Base-by-base conservation (phyloP, 2,329 filamentous ascomycete species). In the Neonectria punicea region DNA sequence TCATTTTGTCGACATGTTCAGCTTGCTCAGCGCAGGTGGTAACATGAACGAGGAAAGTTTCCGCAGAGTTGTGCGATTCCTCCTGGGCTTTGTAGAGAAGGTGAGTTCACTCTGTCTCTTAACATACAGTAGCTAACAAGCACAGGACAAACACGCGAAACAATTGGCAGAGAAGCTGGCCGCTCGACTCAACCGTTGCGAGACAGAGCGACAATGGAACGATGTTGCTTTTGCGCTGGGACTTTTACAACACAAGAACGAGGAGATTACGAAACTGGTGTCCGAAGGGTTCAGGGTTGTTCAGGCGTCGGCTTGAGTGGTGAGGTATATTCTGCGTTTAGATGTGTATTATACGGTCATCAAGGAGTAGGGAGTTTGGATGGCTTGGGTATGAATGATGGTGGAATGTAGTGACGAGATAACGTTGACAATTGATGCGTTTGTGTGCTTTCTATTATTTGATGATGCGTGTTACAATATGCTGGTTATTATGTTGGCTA, bases 1-100 rank as follows among this genome's bases (percentile, higher is more conserved):
- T 78, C 95, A 99, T 82, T 99, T 99, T 80, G 94, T 99, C 30
- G 96, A 99, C 77, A 98, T 99, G 93, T 99, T 99, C 80, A 95
- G 92, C 76, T 82, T 98, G 69, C 84, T 99, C 51, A 96, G 93
- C 63, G 92, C 94, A 0, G 95, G 97, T 72, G 87, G 88, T 58
- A 88, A 85, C 32, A 84, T 99, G 70, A 90, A 93, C 10, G 95
- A 98, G 78, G 93, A 97, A 72, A 89, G 92, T 25, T 91, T 99
- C 80, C 90, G 88, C 77, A 87, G 92, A 66, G 95, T 99, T 65
- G 87, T 99, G 69, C 94, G 93, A 76, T 99, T 99, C 81, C 81
- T 99, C 76, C 90, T 97, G 67, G 93, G 94, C 1, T 99, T 99
- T 78, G 94, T 99, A 69, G 96, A 99, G 77, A 99, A 98, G 91